Conservation (phyloP, 2,329 filamentous ascomycete species). For the Curvularia lunata region DNA sequence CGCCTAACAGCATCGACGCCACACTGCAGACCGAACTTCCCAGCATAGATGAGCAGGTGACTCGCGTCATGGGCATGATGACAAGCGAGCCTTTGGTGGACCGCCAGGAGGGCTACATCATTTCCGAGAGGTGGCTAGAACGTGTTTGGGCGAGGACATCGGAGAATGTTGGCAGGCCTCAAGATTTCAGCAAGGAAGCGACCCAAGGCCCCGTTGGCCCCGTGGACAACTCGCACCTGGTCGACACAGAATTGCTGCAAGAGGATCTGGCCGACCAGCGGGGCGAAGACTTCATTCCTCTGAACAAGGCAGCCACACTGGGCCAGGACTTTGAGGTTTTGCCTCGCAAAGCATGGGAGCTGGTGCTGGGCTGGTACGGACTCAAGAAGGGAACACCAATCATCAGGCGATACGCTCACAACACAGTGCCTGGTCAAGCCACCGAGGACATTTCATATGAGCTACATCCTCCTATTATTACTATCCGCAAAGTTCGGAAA, state of each 20-base stretch:
- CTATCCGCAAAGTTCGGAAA: conserved; percentile 77
- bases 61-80: conserved; percentile 69
- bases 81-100: conserved; percentile 64
- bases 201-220: conserved; percentile 72
- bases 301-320: conserved; percentile 70
- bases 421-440: conserved; percentile 67
- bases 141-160: conserved; percentile 45
- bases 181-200: conserved; percentile 64
- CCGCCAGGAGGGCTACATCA: conserved; percentile 75
- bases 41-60: conserved; percentile 71
- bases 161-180: conserved; percentile 48
- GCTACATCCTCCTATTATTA: conserved; percentile 82
- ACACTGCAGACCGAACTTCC: conserved; percentile 32
- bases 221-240: conserved; percentile 84
- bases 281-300: conserved; percentile 67
- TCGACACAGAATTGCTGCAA: conserved; percentile 33
- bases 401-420: conserved; percentile 78
- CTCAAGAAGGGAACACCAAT: conserved; percentile 71
- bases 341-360: conserved; percentile 79
- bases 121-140: conserved; percentile 80
- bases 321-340: conserved; percentile 78
- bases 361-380: conserved; percentile 83
- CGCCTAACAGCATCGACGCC: conserved; percentile 23
- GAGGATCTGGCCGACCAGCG: conserved; percentile 47
- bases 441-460: conserved; percentile 78